Base-by-base conservation (phyloP, 129 eudicot genomes). In the Ambrosia trifida region DNA sequence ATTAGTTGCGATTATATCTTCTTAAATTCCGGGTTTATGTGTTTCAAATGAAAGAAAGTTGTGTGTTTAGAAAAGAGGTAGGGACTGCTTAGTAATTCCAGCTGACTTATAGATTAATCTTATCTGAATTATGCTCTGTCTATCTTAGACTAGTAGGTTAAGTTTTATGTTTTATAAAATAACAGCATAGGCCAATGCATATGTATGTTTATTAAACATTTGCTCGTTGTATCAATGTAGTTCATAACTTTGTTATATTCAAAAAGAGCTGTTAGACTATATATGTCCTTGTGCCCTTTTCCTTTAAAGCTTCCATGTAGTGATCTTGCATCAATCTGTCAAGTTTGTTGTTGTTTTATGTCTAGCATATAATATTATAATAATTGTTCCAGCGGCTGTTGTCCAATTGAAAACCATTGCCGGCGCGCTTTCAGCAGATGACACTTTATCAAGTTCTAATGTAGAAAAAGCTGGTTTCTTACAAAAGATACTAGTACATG, bases 331-430 rank as follows among this genome's bases (percentile, higher is more conserved):
- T 56, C 24, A 75, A 69, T 56, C 12, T 72, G 56, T 67, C 35
- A 38, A 28, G 14, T 77, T 2, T 17, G 5, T 73, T 63, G 28
- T 28, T 20, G 35, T 32, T 62, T 66, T 9, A 1, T 59, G 52
- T 66, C 70, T 53, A 60, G 17, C 53, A 66, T 64, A 5, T 72
- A 41, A 67, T 64, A 57, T 76, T 30, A 30, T 46, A 44, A 18
- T 67, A 44, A 65, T 66, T 79, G 41, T 78, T 77, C 74, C 97
- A 95, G 99, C 87, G 63, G 84, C 94, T 78, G 99, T 90, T 80
- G 97, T 95, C 72, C 99, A 87, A 63, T 85, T 95, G 66, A 95
- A 95, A 82, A 79, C 97, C 58, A 81, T 95, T 76, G 81, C 86
- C 51, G 81, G 99, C 35, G 85, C 86, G 3, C 86, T 95, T 75